Conservation (phyloP, 2,329 filamentous ascomycete genomes). For the Mariannaea elegans region DNA sequence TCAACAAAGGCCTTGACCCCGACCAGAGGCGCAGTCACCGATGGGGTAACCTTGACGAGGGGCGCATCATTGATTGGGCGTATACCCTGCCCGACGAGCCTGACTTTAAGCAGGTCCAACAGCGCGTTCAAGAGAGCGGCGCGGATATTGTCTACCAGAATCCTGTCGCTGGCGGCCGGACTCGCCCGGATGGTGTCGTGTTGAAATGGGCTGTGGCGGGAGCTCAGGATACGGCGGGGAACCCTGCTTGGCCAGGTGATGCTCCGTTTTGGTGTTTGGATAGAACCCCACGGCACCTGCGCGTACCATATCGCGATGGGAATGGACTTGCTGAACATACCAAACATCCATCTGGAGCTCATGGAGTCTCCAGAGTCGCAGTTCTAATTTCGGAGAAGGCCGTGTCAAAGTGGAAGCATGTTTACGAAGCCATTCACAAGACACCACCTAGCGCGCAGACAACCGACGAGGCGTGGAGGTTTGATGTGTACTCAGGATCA, state of each 20-base stretch:
- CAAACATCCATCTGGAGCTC: slow-evolving; percentile 60
- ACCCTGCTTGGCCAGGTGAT: slow-evolving; percentile 52
- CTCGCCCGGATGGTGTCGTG: slow-evolving; percentile 61
- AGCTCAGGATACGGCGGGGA: slow-evolving; percentile 37
- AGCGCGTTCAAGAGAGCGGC: slow-evolving; percentile 43
- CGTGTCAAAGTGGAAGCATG: slow-evolving; percentile 22
- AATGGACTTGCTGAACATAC: slow-evolving; percentile 31
- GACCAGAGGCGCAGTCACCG: slow-evolving; percentile 58
- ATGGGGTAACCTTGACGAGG: slow-evolving; percentile 64
- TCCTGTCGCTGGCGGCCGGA: slow-evolving; percentile 62
- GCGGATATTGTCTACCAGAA: slow-evolving; percentile 55
- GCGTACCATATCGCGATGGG: slow-evolving; percentile 58
- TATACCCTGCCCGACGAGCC: slow-evolving; percentile 54
- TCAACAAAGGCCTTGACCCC: slow-evolving; percentile 56
- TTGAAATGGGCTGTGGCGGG: slow-evolving; percentile 68
- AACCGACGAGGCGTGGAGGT: slow-evolving; percentile 25
- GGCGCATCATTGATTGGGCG: slow-evolving; percentile 68
- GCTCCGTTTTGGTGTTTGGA: slow-evolving; percentile 75
- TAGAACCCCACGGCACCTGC: slow-evolving; percentile 61
- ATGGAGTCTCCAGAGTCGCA: slow-evolving; percentile 58
- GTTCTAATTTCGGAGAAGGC: slow-evolving; percentile 45
- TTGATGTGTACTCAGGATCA: slow-evolving; percentile 26
- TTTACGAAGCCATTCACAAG: slow-evolving; percentile 43
- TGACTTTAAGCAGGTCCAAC: slow-evolving; percentile 50
- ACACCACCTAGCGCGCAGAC: not conserved